Evolutionary conservation across 2,329 filamentous ascomycete species (phyloP).

Genomic region (Alternaria metachromatica): DNA sequence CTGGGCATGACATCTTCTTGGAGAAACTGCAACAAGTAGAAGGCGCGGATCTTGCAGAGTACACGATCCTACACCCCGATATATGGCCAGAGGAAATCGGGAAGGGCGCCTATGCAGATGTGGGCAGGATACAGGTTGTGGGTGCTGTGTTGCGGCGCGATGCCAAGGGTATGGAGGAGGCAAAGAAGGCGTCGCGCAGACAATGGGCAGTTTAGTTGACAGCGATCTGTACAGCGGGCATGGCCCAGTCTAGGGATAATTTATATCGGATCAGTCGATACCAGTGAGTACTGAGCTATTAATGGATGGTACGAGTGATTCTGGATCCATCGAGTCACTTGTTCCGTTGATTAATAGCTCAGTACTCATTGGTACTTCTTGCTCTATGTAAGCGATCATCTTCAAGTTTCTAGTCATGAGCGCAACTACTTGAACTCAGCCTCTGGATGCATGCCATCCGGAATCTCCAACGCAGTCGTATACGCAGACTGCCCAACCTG

Average conservation of each 20-base stretch:
- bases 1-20: constrained; percentile 26
- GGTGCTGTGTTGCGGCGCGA: constrained; percentile 24
- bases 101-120: constrained; percentile 27
- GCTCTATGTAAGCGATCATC: background rate
- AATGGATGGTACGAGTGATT: background rate
- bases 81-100: constrained; percentile 38
- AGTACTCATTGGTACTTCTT: background rate
- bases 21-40: constrained; percentile 22
- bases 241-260: background rate
- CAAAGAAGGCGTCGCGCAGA: background rate
- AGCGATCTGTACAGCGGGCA: background rate
- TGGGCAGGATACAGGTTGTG: constrained; percentile 33
- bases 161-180: background rate
- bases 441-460: constrained; percentile 45
- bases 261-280: background rate
- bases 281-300: background rate
- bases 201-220: background rate
- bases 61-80: constrained; percentile 31
- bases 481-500: constrained; percentile 33
- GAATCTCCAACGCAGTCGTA: constrained; percentile 39
- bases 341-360: background rate
- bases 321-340: too few species aligned
- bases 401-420: background rate
- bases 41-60: constrained; percentile 19
- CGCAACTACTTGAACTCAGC: constrained; percentile 30